Evolutionary conservation across 192 early-diverging fungal species (phyloP), one percentile per base, ranked within the genome.

Genomic region (Rhizophagus clarus): DNA sequence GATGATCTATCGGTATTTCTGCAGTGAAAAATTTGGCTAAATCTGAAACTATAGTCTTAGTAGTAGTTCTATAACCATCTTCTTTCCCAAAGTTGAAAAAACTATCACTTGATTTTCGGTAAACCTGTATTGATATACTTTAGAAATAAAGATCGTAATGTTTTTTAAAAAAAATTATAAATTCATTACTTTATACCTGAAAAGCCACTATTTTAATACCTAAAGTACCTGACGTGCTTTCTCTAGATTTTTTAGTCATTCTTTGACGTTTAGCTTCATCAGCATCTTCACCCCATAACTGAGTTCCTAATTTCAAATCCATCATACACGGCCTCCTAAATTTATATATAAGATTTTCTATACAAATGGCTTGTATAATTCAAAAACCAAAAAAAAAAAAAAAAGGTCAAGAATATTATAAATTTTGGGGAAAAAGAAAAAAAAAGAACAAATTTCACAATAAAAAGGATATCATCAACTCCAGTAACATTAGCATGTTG

Each of bases 291-390:
- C 93, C 96, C 81, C 91, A 93, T 42, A 97, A 82, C 64, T 90
- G 88, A 3, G 88, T 88, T 9, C 97, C 97, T 56, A 99, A 80
- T 83, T 99, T 99, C 31, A 97, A 64, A 84, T 99, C 97, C 61
- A 95, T 82, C 14, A 97, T 84, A 77, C 94, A 97, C 2, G 96
- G 92, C 47, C 90, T 84, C 14, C 77, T 85, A 79, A 95, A 95
- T 14, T 88, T 87, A 68, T 82, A 77, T 4, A 93, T 75, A 49
- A 97, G 64, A 72, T 98, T 96, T 79, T 97, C 93, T 72, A 97
- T 81, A 77, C 92, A 92, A 20, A 96, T 80, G 70, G 86, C 88
- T 37, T 86, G 87, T 76, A 77, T 68, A 37, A 79, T 61, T 29
- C 20, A 45, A 26, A 45, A 73, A n/a, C n/a, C n/a, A n/a, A n/a